Conservation (phyloP, 805 yeast genomes). For the Schwanniomyces sp. region DNA sequence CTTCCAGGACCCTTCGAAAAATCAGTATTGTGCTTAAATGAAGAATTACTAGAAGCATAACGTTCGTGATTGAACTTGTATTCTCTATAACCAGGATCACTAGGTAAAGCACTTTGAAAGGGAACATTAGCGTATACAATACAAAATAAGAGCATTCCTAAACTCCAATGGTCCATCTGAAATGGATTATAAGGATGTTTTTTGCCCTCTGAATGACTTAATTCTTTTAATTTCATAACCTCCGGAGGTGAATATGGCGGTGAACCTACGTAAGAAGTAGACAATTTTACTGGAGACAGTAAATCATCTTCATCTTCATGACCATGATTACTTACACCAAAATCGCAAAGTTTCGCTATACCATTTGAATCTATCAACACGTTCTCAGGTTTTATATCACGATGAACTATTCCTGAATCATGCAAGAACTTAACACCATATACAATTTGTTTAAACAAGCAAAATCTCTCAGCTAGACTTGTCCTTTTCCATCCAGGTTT, state of each 20-base stretch:
- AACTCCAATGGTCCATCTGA: slow-evolving; percentile 69
- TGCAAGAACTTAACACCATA: slow-evolving; percentile 65
- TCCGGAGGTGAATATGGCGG: slow-evolving; percentile 85
- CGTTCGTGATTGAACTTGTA: slow-evolving; percentile 50
- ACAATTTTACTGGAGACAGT: slow-evolving; percentile 34
- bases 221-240: slow-evolving; percentile 52
- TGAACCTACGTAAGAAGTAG: slow-evolving; percentile 64
- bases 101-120: slow-evolving; percentile 51
- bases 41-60: slow-evolving; percentile 40
- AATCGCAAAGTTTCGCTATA: slow-evolving; percentile 67
- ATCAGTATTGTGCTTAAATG: slow-evolving; percentile 47
- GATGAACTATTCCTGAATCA: slow-evolving; percentile 64
- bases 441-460: slow-evolving; percentile 68
- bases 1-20: slow-evolving; percentile 61
- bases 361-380: slow-evolving; percentile 60
- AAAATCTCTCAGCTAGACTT: slow-evolving; percentile 52
- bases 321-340: slow-evolving; percentile 71
- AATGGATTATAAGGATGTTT: slow-evolving; percentile 59
- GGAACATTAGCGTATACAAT: slow-evolving; percentile 60
- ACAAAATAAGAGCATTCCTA: slow-evolving; percentile 68
- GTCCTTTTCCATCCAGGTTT: slow-evolving; percentile 60
- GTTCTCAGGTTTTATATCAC: slow-evolving; percentile 77
- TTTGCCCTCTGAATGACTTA: slow-evolving; percentile 29
- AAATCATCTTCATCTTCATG: slow-evolving; percentile 54
- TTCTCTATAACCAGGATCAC: slow-evolving; percentile 53